Conservation (phyloP, 148 eudicot species). For the Fallopia convolvulus region DNA sequence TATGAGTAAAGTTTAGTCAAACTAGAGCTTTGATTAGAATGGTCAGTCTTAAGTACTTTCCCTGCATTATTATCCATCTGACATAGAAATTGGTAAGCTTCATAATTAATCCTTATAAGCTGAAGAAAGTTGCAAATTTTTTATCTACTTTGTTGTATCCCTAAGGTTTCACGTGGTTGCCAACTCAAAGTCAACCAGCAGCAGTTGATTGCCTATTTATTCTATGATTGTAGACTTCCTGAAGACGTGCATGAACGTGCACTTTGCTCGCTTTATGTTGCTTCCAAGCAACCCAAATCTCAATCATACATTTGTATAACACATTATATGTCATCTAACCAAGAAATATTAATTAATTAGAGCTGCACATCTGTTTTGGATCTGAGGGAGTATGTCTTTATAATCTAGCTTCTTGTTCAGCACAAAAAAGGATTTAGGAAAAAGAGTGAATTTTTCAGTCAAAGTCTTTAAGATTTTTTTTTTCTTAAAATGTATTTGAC, state of each 20-base stretch:
- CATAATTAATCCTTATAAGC: not conserved
- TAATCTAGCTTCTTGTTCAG: too few species aligned
- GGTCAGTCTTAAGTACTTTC: not conserved
- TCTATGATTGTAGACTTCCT: not conserved
- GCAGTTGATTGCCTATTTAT: not conserved
- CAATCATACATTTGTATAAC: not conserved
- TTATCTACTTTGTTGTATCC: not conserved
- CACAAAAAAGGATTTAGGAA: too few species aligned
- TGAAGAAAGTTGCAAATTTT: not conserved
- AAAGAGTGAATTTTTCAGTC: too few species aligned
- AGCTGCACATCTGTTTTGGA: not conserved
- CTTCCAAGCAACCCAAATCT: not conserved
- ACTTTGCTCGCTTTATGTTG: conserved; percentile 1
- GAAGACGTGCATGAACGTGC: not conserved
- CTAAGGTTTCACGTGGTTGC: conserved; percentile 10
- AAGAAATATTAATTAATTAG: not conserved
- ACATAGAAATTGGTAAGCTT: not conserved
- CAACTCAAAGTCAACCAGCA: not conserved
- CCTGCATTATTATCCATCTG: not conserved
- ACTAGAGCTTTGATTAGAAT: not conserved
- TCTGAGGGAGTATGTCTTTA: not conserved
- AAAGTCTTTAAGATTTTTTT: too few species aligned
- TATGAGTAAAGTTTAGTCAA: not conserved
- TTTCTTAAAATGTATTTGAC: not conserved
- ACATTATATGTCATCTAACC: too few species aligned